phyloP scores from a whole-genome alignment of 441 rosid genomes.

The Pelargonium cotyledonis region DNA sequence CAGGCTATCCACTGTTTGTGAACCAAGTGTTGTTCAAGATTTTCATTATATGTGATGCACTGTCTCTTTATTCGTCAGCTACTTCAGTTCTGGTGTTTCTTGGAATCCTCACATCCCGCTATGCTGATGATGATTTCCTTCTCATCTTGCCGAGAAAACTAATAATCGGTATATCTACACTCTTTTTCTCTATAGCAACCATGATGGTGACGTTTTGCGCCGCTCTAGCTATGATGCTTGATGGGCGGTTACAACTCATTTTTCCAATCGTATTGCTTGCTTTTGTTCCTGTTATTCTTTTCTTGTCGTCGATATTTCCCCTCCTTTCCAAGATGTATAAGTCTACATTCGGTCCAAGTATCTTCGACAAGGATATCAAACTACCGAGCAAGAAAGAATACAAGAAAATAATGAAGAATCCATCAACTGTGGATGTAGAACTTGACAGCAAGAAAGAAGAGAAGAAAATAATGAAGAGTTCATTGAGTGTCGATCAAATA shows the following conservation, averaged over 20 bases:
- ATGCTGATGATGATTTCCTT: not conserved
- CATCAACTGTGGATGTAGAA: too few species aligned
- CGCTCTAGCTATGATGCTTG: not conserved
- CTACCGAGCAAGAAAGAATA: too few species aligned
- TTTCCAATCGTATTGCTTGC: not conserved
- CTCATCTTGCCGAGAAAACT: not conserved
- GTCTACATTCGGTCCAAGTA: not conserved
- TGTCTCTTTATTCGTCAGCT: not conserved
- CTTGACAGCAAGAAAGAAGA: too few species aligned
- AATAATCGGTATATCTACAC: not conserved
- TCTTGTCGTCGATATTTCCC: not conserved
- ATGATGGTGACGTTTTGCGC: conserved; percentile 1
- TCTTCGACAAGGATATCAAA: not conserved
- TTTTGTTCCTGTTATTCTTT: not conserved
- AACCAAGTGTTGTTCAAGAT: not conserved
- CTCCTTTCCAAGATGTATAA: conserved; percentile 1
- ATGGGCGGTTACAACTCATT: not conserved
- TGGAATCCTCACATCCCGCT: conserved; percentile 4
- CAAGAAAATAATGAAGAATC: too few species aligned
- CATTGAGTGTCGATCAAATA: too few species aligned
- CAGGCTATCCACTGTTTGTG: not conserved
- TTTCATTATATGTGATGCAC: too few species aligned
- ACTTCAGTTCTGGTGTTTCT: not conserved
- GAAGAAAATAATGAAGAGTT: too few species aligned
- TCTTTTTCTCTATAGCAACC: not conserved